These are phyloP conservation scores for Pythium vanterpoolii DNA, from an alignment of 352 stramenopile genomes.

Conservation along the genomic window DNA sequence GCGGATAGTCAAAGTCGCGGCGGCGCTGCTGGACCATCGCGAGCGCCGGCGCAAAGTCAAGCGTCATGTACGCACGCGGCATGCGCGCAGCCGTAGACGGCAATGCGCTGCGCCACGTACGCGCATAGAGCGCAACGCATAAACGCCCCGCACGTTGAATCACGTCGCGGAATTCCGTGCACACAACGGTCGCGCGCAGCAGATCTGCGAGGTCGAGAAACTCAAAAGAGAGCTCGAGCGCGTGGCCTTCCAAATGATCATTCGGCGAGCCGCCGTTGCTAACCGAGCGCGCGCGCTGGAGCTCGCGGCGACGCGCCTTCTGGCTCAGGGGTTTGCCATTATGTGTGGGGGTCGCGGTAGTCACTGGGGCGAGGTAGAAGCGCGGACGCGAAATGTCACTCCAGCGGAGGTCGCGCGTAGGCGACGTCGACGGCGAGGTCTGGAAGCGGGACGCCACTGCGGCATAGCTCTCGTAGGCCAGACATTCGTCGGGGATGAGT, in stretches of 20 bases:
- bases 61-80: slow-evolving; percentile 34
- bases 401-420: slow-evolving; percentile 53
- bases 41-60: slow-evolving; percentile 27
- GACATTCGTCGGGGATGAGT: slow-evolving; percentile 34
- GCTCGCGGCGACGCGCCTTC: slow-evolving; percentile 29
- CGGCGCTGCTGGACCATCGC: slow-evolving; percentile 37
- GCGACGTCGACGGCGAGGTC: slow-evolving; percentile 14
- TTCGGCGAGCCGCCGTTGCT: slow-evolving; percentile 15
- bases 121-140: slow-evolving; percentile 54
- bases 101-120: slow-evolving; percentile 40
- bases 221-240: slow-evolving; percentile 71
- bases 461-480: slow-evolving; percentile 76
- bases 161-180: slow-evolving; percentile 56
- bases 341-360: slow-evolving; percentile 1
- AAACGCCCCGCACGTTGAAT: slow-evolving; percentile 40
- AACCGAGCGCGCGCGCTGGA: slow-evolving; percentile 21
- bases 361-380: slow-evolving; percentile 27
- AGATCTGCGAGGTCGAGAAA: slow-evolving; percentile 63
- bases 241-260: slow-evolving; percentile 41
- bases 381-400: slow-evolving; percentile 57
- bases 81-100: slow-evolving; percentile 24
- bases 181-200: slow-evolving; percentile 38
- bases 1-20: slow-evolving; percentile 27
- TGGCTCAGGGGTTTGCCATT: slow-evolving; percentile 24
- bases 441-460: slow-evolving; percentile 52